A percentile compares a stretch with the other conserved stretches of the same genome.
Conservation (phyloP, 495 filamentous ascomycete species). For the Aspergillus nidulans region DNA sequence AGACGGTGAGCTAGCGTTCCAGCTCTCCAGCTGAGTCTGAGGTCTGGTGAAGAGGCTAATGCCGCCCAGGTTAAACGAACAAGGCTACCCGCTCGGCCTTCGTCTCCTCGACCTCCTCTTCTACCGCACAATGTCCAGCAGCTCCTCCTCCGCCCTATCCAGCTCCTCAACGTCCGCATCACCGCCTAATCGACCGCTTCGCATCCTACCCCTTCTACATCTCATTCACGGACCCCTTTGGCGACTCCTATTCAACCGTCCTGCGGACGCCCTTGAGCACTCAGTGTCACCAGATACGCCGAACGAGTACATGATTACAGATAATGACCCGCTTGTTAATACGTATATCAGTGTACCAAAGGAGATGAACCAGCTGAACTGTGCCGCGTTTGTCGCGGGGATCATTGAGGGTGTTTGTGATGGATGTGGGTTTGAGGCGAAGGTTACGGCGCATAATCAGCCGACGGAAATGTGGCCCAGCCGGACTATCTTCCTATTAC, state of each 20-base stretch:
- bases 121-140: conserved; percentile 54
- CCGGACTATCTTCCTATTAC: conserved; percentile 90
- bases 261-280: conserved; percentile 89
- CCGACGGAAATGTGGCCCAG: conserved; percentile 84
- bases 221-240: conserved; percentile 89
- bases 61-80: conserved; percentile 69
- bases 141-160: conserved; percentile 74
- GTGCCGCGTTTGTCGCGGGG: conserved; percentile 91
- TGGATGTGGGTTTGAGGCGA: conserved; percentile 80
- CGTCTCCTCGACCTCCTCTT: conserved; percentile 93
- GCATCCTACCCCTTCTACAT: conserved; percentile 87
- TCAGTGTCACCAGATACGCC: conserved; percentile 71
- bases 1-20: conserved; percentile 57
- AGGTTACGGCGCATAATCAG: conserved; percentile 88
- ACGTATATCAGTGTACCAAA: conserved; percentile 85
- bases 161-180: conserved; percentile 65
- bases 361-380: conserved; percentile 95
- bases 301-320: conserved; percentile 96
- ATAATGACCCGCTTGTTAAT: conserved; percentile 95
- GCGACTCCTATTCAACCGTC: conserved; percentile 84
- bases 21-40: background rate
- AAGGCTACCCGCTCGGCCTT: conserved; percentile 92
- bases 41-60: background rate
- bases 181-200: conserved; percentile 71
- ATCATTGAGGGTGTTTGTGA: conserved; percentile 95